A percentile compares a stretch with the other conserved stretches of the same genome.
Conservation (phyloP, 176 grass and related monocot species). For the Aegilops bicornis region DNA sequence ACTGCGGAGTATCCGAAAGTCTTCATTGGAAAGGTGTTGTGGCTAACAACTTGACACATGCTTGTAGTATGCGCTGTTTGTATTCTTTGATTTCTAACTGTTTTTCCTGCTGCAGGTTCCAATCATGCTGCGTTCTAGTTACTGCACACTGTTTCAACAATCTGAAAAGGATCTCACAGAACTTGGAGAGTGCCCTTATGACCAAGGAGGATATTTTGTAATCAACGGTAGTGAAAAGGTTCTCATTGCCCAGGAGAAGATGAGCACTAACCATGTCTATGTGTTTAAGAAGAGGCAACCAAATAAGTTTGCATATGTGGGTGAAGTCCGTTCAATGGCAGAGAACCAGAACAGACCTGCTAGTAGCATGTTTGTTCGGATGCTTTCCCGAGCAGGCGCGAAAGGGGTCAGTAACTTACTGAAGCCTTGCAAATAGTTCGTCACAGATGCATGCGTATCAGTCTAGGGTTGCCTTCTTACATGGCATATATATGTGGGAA, state of each 20-base stretch:
- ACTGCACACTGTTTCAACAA: conserved; percentile 86
- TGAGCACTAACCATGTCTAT: conserved; percentile 99
- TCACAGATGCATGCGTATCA: conserved; percentile 9
- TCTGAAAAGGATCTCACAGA: conserved; percentile 97
- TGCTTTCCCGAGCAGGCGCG: conserved; percentile 91
- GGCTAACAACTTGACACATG: neutral
- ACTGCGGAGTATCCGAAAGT: conserved; percentile 91
- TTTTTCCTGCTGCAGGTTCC: conserved; percentile 54
- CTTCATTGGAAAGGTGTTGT: conserved; percentile 90
- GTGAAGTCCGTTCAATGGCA: conserved; percentile 92
- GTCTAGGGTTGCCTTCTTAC: conserved; percentile 9
- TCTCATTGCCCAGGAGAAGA: conserved; percentile 98
- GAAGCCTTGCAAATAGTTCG: conserved; percentile 10
- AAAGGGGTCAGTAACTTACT: conserved; percentile 71
- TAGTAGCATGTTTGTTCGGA: conserved; percentile 96
- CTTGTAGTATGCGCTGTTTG: conserved; percentile 17
- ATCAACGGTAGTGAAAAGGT: conserved; percentile 98
- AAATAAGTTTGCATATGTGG: conserved; percentile 94
- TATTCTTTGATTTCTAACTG: conserved; percentile 4
- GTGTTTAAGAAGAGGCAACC: conserved; percentile 99
- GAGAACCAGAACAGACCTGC: conserved; percentile 95
- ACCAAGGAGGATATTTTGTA: conserved; percentile 96
- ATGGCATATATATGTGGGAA: neutral
- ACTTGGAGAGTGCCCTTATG: conserved; percentile 95
- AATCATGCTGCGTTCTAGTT: conserved; percentile 95